These are phyloP conservation scores for Hypoxylon crocopeplum DNA, from an alignment of 495 filamentous ascomycete species.

Conservation along the genomic window DNA sequence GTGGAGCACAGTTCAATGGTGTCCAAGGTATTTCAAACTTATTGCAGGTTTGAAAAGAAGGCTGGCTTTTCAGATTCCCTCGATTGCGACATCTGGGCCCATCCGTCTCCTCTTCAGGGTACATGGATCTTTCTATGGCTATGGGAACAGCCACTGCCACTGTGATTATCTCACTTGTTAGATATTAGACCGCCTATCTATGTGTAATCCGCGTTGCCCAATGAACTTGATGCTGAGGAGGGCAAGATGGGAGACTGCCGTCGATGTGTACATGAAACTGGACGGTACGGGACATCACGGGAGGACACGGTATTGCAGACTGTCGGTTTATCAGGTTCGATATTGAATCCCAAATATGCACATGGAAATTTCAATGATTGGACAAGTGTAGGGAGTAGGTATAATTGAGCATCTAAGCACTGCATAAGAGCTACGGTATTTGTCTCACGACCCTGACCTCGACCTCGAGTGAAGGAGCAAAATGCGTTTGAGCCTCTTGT, in stretches of 20 bases:
- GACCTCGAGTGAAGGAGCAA: conserved; percentile 3
- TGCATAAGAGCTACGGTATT: conserved; percentile 8
- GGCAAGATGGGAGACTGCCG: neutral
- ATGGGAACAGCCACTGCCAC: too few species aligned
- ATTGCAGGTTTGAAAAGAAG: neutral
- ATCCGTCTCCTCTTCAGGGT: too few species aligned
- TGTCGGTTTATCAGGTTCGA: conserved; percentile 15
- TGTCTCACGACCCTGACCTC: conserved; percentile 5
- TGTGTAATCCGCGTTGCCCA: too few species aligned
- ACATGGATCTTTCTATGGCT: too few species aligned
- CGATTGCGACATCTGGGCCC: too few species aligned
- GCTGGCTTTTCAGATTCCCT: too few species aligned
- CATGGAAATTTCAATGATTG: conserved; percentile 30
- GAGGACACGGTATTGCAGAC: conserved; percentile 13
- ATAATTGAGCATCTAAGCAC: conserved; percentile 9
- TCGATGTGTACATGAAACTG: conserved; percentile 14
- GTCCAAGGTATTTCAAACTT: neutral
- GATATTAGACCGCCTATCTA: neutral
- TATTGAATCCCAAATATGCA: conserved; percentile 24
- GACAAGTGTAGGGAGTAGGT: too few species aligned
- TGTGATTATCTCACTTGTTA: too few species aligned
- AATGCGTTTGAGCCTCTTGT: conserved; percentile 15
- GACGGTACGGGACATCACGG: conserved; percentile 12
- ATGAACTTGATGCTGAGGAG: conserved; percentile 1
- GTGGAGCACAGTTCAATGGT: conserved; percentile 14